Base-by-base conservation (phyloP, 208 protist genomes). In the Trypanosoma mega region DNA sequence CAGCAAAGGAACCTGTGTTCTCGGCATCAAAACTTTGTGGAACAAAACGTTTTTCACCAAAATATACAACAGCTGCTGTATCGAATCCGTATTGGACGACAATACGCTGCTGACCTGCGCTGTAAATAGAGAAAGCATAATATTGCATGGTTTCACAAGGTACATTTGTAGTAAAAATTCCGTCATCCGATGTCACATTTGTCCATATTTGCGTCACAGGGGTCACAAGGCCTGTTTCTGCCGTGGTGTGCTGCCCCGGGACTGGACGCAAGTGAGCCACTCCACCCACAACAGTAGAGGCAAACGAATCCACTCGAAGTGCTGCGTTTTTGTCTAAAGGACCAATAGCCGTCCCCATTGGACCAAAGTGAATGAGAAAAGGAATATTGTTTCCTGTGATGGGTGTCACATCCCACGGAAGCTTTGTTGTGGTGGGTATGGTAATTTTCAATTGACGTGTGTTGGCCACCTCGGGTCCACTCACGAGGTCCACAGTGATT, bases 41-140 rank as follows among this genome's bases (percentile, higher is more conserved):
- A 51, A 44, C 41, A 43, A 52, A 52, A 16, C 37, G 56, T 43
- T 27, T 51, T 16, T 45, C 56, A 31, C 6, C 44, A 39, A 62
- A 27, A 24, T 62, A 62, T 3, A 62, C 27, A 3, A 51, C 41
- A 24, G 43, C 56, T 12, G 56, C 26, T 9, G 43, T 50, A 39
- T 62, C 44, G 34, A 23, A 62, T n/a, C 29, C 56, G 29, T 51
- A 62, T 23, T 47, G 39, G n/a, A 62, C 16, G 8, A 51, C 41
- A 21, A 62, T 47, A n/a, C 44, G 44, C 43, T 62, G 56, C 6
- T 20, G 11, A 26, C 23, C 56, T 24, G 39, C 56, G 41, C 56
- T 62, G 41, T 62, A 62, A 12, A 62, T 23, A 41, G 43, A 9
- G 29, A 62, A 9, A 41, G 56, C 56, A 31, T 62, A 62, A 45